Conservation (phyloP, 495 filamentous ascomycete genomes). For the Aspergillus nanangensis region DNA sequence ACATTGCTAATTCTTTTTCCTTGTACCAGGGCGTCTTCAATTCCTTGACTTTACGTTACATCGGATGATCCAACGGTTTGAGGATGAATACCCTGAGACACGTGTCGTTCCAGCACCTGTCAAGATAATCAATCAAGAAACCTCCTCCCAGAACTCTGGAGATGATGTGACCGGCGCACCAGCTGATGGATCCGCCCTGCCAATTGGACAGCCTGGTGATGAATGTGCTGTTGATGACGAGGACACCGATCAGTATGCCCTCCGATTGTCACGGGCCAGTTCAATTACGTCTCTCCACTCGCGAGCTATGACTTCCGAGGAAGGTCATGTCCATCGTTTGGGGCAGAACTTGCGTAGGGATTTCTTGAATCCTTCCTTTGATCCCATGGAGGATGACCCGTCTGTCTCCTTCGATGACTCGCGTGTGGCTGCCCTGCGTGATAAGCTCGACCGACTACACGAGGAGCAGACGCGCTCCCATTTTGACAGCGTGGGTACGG, state of each 20-base stretch:
- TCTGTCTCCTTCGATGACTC: constrained; percentile 46
- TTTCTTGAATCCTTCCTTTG: constrained; percentile 46
- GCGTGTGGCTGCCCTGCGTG: constrained; percentile 53
- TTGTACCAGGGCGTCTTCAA: constrained; percentile 62
- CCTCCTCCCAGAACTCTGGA: constrained; percentile 36
- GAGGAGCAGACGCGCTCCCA: constrained; percentile 51
- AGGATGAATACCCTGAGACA: constrained; percentile 92
- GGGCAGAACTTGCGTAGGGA: constrained; percentile 77
- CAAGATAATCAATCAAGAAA: constrained; percentile 23
- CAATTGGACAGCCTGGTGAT: constrained; percentile 31
- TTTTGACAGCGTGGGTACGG: constrained; percentile 50
- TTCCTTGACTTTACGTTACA: constrained; percentile 88
- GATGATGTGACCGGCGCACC: constrained; percentile 33
- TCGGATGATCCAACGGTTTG: constrained; percentile 90
- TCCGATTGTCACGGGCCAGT: constrained; percentile 60
- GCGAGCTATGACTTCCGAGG: constrained; percentile 76
- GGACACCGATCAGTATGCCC: constrained; percentile 41
- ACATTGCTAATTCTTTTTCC: constrained; percentile 18
- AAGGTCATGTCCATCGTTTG: constrained; percentile 81
- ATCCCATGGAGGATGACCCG: constrained; percentile 31
- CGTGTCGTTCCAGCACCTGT: constrained; percentile 42
- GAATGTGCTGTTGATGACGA: constrained; percentile 43
- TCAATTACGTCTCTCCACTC: constrained; percentile 78
- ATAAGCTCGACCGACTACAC: constrained; percentile 60
- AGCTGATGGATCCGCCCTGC: constrained; percentile 17